Percentiles rank a stretch among this genome's conserved stretches.
Conservation (phyloP, 306 rosid species). For the Albizia julibrissin region DNA sequence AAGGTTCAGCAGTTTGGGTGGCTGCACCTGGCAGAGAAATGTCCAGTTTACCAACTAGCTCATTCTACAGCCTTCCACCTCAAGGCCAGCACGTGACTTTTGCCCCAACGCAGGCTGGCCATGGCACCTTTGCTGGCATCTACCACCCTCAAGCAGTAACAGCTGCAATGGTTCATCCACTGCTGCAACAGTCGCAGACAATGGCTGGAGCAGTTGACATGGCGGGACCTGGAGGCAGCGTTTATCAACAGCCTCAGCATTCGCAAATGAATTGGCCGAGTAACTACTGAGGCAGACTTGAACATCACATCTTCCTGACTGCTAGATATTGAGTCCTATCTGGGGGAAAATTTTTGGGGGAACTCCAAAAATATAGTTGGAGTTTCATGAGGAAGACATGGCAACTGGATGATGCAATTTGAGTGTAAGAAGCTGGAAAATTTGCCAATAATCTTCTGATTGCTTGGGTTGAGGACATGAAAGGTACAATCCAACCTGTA, state of each 20-base stretch:
- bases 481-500: constrained; percentile 75
- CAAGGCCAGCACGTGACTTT: constrained; percentile 88
- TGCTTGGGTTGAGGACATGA: constrained; percentile 77
- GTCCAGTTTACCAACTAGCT: constrained; percentile 70
- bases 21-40: constrained; percentile 93
- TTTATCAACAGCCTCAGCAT: constrained; percentile 93
- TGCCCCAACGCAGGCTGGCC: constrained; percentile 86
- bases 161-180: constrained; percentile 82
- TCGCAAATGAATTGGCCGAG: constrained; percentile 91
- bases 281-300: constrained; percentile 63
- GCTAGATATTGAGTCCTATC: constrained; percentile 45
- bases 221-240: constrained; percentile 90
- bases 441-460: constrained; percentile 64
- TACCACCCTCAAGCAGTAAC: constrained; percentile 95
- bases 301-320: constrained; percentile 39
- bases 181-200: constrained; percentile 92
- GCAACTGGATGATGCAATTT: constrained; percentile 51
- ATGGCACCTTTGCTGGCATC: constrained; percentile 77
- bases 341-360: constrained; percentile 46
- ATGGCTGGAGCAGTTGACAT: constrained; percentile 93
- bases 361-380: constrained; percentile 60
- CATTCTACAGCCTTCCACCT: constrained; percentile 88
- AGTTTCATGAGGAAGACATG: constrained; percentile 47
- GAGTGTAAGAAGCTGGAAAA: constrained; percentile 59
- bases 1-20: constrained; percentile 92